Base-by-base conservation (phyloP, 129 eudicot genomes). In the Lactuca sativa region DNA sequence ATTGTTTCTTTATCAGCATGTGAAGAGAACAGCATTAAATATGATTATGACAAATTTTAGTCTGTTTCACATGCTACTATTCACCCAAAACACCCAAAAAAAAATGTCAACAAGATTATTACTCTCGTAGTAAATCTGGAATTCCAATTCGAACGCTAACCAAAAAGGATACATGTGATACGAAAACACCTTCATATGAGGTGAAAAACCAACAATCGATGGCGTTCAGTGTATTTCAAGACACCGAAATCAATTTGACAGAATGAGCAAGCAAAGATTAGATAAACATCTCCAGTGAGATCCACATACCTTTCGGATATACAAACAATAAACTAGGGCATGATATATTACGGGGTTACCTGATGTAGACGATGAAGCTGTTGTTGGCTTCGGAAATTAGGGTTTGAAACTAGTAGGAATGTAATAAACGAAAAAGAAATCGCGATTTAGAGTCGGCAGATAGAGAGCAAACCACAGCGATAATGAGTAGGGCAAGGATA, bases 401-500 rank as follows among this genome's bases (percentile, higher is more conserved):
- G 80, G 80, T 67, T 67, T 75, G 74, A 75, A 60, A 58, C 10
- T 33, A 44, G 49, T 33, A 37, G 5, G 47, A 12, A 15, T 16
- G 49, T 8, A 10, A 47, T 43, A 11, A 47, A 47, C 4, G 12
- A 11, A 47, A 47, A n/a, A 65, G 66, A 30, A 74, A 74, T 32
- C 8, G 49, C 34, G 48, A 55, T 56, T 74, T 65, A 56, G 66
- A 56, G 73, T 73, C 59, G 71, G 70, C 56, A 52, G 63, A 44
- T 59, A 13, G 18, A 59, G 51, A 43, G 58, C 33, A 58, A 48
- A 40, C 47, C 63, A 73, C 59, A 64, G 72, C 59, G 66, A 55
- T 33, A 69, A 72, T 33, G 76, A 72, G 69, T 65, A 74, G 78
- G 78, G 77, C 58, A 31, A 65, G 37, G 16, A 74, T 56, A 37